These are phyloP conservation scores for Lipomyces yamanashiensis DNA, from an alignment of 805 yeast species.

Conservation along the genomic window DNA sequence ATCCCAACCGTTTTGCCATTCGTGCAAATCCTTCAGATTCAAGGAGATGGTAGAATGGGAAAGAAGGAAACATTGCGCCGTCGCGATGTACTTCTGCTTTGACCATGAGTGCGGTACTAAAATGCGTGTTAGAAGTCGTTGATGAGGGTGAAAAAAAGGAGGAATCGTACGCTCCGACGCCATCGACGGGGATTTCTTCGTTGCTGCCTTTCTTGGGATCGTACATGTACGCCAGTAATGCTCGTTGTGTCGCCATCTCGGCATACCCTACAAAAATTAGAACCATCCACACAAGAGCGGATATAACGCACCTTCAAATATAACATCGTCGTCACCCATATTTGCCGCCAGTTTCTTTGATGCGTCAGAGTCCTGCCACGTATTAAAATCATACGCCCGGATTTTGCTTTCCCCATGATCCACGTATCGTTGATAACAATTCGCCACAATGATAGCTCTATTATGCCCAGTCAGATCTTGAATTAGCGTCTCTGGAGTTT, in stretches of 20 bases:
- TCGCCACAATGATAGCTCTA: constrained; percentile 87
- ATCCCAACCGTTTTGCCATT: constrained; percentile 94
- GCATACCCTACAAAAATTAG: constrained; percentile 52
- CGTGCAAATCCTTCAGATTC: constrained; percentile 97
- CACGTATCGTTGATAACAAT: constrained; percentile 83
- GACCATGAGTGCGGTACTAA: constrained; percentile 86
- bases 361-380: constrained; percentile 77
- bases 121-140: not conserved
- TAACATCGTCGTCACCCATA: constrained; percentile 85
- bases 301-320: constrained; percentile 74
- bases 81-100: constrained; percentile 98
- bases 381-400: constrained; percentile 93
- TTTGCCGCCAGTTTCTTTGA: constrained; percentile 74
- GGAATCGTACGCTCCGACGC: constrained; percentile 74
- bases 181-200: constrained; percentile 84
- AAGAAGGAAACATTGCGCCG: constrained; percentile 99
- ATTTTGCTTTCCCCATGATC: constrained; percentile 64
- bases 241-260: constrained; percentile 91
- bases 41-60: constrained; percentile 94
- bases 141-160: not conserved
- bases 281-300: not conserved
- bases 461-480: constrained; percentile 87
- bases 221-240: constrained; percentile 88
- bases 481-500: constrained; percentile 78
- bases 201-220: constrained; percentile 61